Evolutionary conservation across 2,329 filamentous ascomycete genomes (phyloP).

Genomic region (Fusarium aywerte): DNA sequence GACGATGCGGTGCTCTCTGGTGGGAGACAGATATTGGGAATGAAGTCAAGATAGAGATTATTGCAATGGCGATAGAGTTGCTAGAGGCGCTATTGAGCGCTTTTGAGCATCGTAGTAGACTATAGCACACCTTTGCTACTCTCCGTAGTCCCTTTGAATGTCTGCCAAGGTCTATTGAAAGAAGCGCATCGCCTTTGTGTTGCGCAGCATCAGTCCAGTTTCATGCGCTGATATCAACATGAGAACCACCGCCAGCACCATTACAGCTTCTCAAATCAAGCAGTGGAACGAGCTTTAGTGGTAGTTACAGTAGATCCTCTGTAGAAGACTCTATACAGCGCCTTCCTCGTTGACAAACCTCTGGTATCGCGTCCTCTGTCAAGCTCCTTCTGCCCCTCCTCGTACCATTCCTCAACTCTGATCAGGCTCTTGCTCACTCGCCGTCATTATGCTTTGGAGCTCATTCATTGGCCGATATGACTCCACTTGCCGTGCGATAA

Average conservation of each 20-base stretch:
- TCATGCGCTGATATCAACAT: not conserved
- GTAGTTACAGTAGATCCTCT: not conserved
- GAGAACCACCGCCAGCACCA: not conserved
- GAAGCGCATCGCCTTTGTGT: not conserved
- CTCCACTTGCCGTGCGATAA: conserved; percentile 27
- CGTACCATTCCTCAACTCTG: conserved; percentile 38
- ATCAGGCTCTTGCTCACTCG: conserved; percentile 24
- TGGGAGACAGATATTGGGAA: conserved; percentile 10
- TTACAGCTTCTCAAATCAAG: not conserved
- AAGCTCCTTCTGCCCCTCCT: conserved; percentile 26
- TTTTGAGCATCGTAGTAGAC: not conserved
- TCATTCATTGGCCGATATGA: conserved; percentile 30
- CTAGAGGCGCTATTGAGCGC: not conserved
- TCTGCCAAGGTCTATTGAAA: not conserved
- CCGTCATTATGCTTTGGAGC: conserved; percentile 16
- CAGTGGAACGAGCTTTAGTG: not conserved
- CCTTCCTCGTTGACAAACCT: not conserved
- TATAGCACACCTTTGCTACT: not conserved
- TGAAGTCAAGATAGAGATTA: conserved; percentile 5
- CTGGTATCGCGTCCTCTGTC: conserved; percentile 15
- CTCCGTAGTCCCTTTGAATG: not conserved
- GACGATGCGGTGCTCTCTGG: conserved; percentile 3
- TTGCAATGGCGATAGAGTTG: not conserved
- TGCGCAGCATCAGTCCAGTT: not conserved
- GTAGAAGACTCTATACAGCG: not conserved